Base-by-base conservation (phyloP, 2,329 filamentous ascomycete genomes). In the Sporothrix variecibatus region DNA sequence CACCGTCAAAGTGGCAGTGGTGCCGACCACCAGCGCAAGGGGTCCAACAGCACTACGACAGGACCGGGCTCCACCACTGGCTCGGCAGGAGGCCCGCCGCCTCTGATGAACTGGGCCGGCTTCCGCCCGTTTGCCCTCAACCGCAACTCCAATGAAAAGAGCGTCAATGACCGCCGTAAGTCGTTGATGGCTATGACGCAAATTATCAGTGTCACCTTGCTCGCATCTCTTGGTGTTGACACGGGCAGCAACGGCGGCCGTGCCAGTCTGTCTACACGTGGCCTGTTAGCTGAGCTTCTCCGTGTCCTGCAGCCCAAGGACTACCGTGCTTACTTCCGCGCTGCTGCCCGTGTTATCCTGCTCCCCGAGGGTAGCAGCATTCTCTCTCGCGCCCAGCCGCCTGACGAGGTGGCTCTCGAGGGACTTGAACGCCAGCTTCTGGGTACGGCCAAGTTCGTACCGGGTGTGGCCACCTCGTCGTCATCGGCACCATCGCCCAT, bases 311-410 rank as follows among this genome's bases (percentile, higher is more conserved):
- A 75, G 71, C 77, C 77, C 53, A 75, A 75, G 62, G 76, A 78
- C 74, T 78, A 78, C 74, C 77, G 77, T 23, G 73, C 77, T 7
- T 76, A 75, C 72, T 78, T 77, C 64, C 76, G 75, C 17, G 75
- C 77, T 5, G 49, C 77, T 12, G 76, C 77, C 0, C 77, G 77
- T 28, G 75, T 78, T 1, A 58, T 78, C 9, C 56, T 78, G 73
- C 34, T 77, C 51, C 76, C 77, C 8, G 72, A 64, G 11, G 58
- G 49, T 0, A 23, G 68, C 11, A 43, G 71, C 23, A 68, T 72
- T 5, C 38, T 71, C 26, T 34, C 68, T 46, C 60, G 74, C 12
- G 34, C 38, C 20, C 73, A 71, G 71, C 11, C 73, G 11, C 72
- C 72, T 0, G 76, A 78, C 34, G 77, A 78, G 75, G 17, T 65